Evolutionary conservation across 108 stramenopile species (phyloP), one percentile per base, ranked within the genome.

Genomic region (Poteriospumella lacustris): DNA sequence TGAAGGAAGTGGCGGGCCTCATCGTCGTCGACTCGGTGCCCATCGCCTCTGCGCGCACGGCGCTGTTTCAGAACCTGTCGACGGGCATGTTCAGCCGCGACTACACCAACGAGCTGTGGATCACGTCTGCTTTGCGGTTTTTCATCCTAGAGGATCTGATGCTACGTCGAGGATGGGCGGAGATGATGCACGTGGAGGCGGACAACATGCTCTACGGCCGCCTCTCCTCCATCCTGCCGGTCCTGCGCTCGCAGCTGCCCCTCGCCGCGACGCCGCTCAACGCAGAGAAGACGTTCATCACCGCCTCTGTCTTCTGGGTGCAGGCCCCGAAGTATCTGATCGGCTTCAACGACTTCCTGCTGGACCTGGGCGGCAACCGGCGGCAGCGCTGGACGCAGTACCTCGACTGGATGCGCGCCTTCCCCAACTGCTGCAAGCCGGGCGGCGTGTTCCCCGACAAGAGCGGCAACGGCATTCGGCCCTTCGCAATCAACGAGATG

Each of bases 301-400:
- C 70, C 31, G 70, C 70, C 15, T 73, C 70, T 52, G 70, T 73
- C 28, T 73, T 73, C 29, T 73, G 70, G 70, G 41, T 73, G 3
- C 42, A 24, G 5, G 3, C 9, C 47, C 47, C 31, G 9, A 56
- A 42, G 15, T 12, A 9, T 5, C 31, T 73, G 47, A 42, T 56
- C 3, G 3, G 31, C 9, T 56, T 73, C 70, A 73, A 73, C 70
- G 41, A 73, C 70, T 73, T 52, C 41, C 41, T 73, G 12, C 28
- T 73, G 3, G 5, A 73, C 41, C 33, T 73, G 12, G 5, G 9
- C 5, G 36, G 70, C 28, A 56, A 73, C 36, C 12, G 42, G 3
- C 26, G 3, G 9, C 31, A 24, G 12, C 31, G 26, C 15, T 73
- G 12, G 12, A 38, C 26, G 5, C 9, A 24, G 12, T 73, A 73